These are phyloP conservation scores for Phytopythium helicoides DNA, from an alignment of 352 stramenopile species.

Conservation along the genomic window DNA sequence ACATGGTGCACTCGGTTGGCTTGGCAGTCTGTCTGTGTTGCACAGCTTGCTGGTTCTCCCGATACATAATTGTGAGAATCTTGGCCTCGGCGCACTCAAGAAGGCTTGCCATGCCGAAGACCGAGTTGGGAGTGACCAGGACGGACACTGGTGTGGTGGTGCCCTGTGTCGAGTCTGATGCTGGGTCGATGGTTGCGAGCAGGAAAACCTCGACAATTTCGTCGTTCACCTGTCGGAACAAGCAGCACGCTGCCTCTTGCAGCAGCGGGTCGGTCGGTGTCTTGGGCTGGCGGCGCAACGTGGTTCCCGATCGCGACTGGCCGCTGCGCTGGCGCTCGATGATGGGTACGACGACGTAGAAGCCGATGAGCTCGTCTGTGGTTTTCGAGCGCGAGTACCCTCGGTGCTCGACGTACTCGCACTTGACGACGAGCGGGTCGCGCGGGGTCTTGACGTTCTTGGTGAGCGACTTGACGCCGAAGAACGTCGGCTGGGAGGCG, in stretches of 20 bases:
- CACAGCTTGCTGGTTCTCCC: conserved; percentile 11
- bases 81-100: conserved; percentile 47
- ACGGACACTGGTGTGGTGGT: not conserved
- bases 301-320: not conserved
- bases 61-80: conserved; percentile 40
- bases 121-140: conserved; percentile 23
- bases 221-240: conserved; percentile 44
- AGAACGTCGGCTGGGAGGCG: conserved; percentile 8
- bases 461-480: conserved; percentile 17
- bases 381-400: conserved; percentile 16
- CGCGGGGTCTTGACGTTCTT: conserved; percentile 8
- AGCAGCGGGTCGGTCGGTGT: conserved; percentile 2
- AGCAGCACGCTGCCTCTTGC: conserved; percentile 27
- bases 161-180: conserved; percentile 12
- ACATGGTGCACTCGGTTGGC: conserved; percentile 27
- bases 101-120: conserved; percentile 32
- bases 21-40: conserved; percentile 13
- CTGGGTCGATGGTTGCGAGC: conserved; percentile 27
- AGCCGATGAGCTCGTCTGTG: conserved; percentile 26
- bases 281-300: not conserved
- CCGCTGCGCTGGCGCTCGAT: conserved; percentile 8
- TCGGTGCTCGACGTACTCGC: conserved; percentile 24
- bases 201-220: conserved; percentile 54
- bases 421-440: conserved; percentile 5
- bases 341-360: conserved; percentile 37